phyloP scores from a whole-genome alignment of 129 eudicot genomes.

The Daucus carota region DH1_v3.0 NC_030381.2:35093501-35094000 shows the following conservation, averaged over 20 bases:
- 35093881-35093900: neutral
- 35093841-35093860: neutral
- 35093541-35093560: neutral
- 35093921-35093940: neutral
- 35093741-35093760: neutral
- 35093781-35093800: neutral
- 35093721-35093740: neutral
- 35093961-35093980: neutral
- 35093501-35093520: neutral
- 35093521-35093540: neutral
- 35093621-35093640: neutral
- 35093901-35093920: neutral
- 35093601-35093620: neutral
- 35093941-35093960: neutral
- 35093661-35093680: neutral
- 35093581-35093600: neutral
- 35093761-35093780: neutral
- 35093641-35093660: neutral
- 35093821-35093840: neutral
- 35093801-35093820: neutral
- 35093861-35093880: neutral
- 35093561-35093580: neutral
- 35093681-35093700: constrained; percentile 1
- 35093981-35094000: neutral
- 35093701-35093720: constrained; percentile 4